Evolutionary conservation across 108 stramenopile species (phyloP).

Genomic region (Skeletonema marinoi): DNA sequence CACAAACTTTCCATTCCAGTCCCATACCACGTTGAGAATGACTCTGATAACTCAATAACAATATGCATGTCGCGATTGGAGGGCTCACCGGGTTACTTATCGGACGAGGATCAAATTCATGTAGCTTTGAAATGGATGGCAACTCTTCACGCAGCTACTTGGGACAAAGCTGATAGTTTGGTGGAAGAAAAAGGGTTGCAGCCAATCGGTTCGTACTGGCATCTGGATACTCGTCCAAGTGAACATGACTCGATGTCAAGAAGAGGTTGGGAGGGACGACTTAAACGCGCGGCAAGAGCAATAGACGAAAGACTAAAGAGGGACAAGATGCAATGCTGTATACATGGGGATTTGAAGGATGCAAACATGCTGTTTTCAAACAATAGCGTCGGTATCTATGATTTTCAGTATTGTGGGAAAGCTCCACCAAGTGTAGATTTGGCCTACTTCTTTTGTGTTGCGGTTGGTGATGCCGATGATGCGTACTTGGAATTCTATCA

Average conservation of each 20-base stretch:
- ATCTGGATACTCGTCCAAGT: conserved; percentile 75
- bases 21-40: conserved; percentile 54
- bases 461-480: conserved; percentile 27
- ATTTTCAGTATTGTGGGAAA: conserved; percentile 81
- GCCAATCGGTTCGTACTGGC: conserved; percentile 68
- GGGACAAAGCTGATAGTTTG: conserved; percentile 49
- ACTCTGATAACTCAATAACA: conserved; percentile 32
- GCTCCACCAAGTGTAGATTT: conserved; percentile 68
- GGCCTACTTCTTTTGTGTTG: conserved; percentile 70
- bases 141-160: conserved; percentile 65
- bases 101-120: not conserved
- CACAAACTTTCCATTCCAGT: conserved; percentile 25
- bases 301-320: conserved; percentile 67
- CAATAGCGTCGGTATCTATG: conserved; percentile 55
- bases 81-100: conserved; percentile 9
- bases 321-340: conserved; percentile 64
- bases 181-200: conserved; percentile 46
- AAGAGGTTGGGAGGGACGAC: conserved; percentile 70
- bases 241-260: conserved; percentile 67
- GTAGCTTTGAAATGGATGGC: conserved; percentile 63
- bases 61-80: conserved; percentile 49
- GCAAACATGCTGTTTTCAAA: conserved; percentile 61
- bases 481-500: conserved; percentile 45
- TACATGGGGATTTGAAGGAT: conserved; percentile 80
- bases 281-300: conserved; percentile 66